Evolutionary conservation across 2,329 filamentous ascomycete species (phyloP), one percentile per base, ranked within the genome.

Genomic region (Trichoderma koningiopsis): DNA sequence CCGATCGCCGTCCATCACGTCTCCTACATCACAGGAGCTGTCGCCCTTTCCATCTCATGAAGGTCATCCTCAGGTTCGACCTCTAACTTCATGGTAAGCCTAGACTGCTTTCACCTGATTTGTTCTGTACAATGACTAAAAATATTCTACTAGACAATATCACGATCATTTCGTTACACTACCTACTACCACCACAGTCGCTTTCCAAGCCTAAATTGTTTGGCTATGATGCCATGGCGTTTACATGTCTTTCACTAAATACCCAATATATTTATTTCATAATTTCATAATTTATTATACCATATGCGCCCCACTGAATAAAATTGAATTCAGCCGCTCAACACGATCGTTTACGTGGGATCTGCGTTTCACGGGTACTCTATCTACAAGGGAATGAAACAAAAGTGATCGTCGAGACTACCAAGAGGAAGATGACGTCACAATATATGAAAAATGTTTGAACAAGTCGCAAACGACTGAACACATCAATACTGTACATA

Each of bases 1-100:
- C 14, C 69, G 68, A 7, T 67, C 74, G 66, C 68, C 74, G 66
- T 67, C 73, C 2, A 40, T 47, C 0, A 31, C 62, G 2, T 29
- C 43, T 22, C 49, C 62, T 6, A 55, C 56, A 2, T 40, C 40
- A 5, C 62, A 60, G 24, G 55, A 16, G 24, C 27, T 40, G 11
- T 31, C 55, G 7, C 65, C 52, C 8, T 40, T 40, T 68, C 27
- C 58, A 33, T 56, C 22, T 53, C 29, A 27, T 24, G 2, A 59
- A 43, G 33, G 16, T 13, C n/a, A 24, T 27, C 19, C 33, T 60
- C 31, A 60, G 10, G 35, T 22, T 49, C 24, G 33, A 11, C 55
- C 31, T n/a, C 22, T 64, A 19, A 35, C 52, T 5, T 53, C 70
- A 70, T 70, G 70, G 70, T 56, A 65, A 27, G 57, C 62, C 6